Evolutionary conservation across 2,329 filamentous ascomycete genomes (phyloP).

Genomic region (Chalaropsis thielavioides): DNA sequence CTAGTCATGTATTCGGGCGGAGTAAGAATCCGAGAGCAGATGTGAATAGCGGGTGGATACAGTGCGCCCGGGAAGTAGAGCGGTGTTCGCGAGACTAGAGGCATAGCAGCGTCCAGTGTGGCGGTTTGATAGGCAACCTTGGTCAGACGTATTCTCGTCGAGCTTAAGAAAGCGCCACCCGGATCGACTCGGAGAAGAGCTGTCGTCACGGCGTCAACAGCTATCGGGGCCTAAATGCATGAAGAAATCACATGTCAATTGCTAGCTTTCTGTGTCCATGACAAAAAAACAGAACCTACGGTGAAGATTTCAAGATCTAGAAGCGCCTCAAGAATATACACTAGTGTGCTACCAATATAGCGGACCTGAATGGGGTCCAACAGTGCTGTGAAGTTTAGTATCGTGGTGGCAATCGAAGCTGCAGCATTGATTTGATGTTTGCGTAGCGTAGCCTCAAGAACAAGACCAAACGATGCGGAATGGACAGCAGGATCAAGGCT

Average conservation of each 20-base stretch:
- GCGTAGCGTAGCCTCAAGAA: slow-evolving; percentile 27
- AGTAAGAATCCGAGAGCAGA: slow-evolving; percentile 34
- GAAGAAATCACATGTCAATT: slow-evolving; percentile 1
- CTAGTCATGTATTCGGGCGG: slow-evolving; percentile 46
- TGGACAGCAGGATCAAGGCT: slow-evolving; percentile 34
- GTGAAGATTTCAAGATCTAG: slow-evolving; percentile 29
- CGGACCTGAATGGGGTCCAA: slow-evolving; percentile 40
- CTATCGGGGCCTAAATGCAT: slow-evolving; percentile 30
- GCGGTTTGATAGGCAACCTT: slow-evolving; percentile 44
- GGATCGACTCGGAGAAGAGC: slow-evolving; percentile 55
- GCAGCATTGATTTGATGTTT: background rate
- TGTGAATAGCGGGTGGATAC: slow-evolving; percentile 21
- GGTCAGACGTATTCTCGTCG: slow-evolving; percentile 43
- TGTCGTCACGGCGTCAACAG: slow-evolving; percentile 31
- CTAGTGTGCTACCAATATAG: slow-evolving; percentile 33
- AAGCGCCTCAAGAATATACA: slow-evolving; percentile 31
- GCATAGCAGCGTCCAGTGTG: slow-evolving; percentile 39
- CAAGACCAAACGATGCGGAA: slow-evolving; percentile 36
- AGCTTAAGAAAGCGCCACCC: slow-evolving; percentile 49
- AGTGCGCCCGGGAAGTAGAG: slow-evolving; percentile 46
- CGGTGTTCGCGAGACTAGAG: slow-evolving; percentile 49
- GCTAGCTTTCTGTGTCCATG: background rate
- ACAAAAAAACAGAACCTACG: slow-evolving; percentile 24
- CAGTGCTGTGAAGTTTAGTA: slow-evolving; percentile 31
- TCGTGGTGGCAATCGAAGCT: slow-evolving; percentile 23